These are phyloP conservation scores for Hura crepitans DNA, from an alignment of 441 rosid species.

Conservation along the genomic window DNA sequence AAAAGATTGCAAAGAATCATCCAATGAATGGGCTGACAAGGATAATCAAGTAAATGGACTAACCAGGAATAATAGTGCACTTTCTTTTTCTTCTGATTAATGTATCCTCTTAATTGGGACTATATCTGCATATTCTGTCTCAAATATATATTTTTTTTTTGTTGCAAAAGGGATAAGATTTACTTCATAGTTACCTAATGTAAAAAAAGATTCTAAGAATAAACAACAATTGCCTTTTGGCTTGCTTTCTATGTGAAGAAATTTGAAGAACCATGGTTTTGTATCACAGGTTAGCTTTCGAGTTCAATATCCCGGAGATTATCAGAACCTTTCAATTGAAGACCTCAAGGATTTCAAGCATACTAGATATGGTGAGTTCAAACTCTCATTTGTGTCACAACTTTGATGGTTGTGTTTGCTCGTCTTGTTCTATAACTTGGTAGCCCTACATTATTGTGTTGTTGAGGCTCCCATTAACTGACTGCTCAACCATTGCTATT, in stretches of 20 bases:
- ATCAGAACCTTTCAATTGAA: conserved; percentile 84
- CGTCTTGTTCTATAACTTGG: not conserved
- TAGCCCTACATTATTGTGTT: not conserved
- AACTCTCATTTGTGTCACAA: not conserved
- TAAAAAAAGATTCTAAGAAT: not conserved
- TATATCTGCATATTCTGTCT: not conserved
- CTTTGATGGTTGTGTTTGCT: not conserved
- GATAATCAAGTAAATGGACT: not conserved
- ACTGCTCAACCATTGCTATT: not conserved
- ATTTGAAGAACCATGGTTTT: conserved; percentile 25
- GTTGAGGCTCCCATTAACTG: not conserved
- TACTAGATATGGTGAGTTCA: conserved; percentile 87
- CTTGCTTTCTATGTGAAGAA: not conserved
- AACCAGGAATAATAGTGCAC: not conserved
- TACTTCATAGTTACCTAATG: not conserved
- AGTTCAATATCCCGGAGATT: conserved; percentile 87
- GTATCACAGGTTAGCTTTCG: conserved; percentile 89
- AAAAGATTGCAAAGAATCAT: not conserved
- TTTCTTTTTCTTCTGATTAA: not conserved
- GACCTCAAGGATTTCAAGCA: conserved; percentile 98
- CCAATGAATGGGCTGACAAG: not conserved
- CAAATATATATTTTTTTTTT: not conserved
- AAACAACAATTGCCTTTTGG: not conserved
- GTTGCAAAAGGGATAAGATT: not conserved
- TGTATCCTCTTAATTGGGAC: not conserved